Base-by-base conservation (phyloP, 352 stramenopile genomes). In the Phytophthora rubi region DNA sequence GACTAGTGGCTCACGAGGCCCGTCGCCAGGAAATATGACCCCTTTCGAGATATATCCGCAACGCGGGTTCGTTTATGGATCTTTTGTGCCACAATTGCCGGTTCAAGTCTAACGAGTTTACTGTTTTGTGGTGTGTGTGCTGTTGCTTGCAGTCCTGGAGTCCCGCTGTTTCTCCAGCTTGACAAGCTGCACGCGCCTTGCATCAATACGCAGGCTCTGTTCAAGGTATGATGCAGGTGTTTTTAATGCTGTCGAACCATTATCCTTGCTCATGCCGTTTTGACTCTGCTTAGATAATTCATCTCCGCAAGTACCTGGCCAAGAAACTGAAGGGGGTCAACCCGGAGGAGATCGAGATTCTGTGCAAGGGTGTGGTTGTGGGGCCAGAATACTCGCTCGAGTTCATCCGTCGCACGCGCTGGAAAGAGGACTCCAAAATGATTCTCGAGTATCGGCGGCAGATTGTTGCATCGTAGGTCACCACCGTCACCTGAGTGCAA, bases 311-410 rank as follows among this genome's bases (percentile, higher is more conserved):
- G 61, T 92, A 83, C 58, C 49, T 92, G 6, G 77, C 81, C 10
- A 79, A 88, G 65, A 82, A 80, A 49, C 51, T 90, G 9, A 59
- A 70, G 16, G 23, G 79, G 5, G 35, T 62, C 6, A 77, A 75
- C 12, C 70, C 76, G 2, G 76, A 90, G 8, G 71, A 89, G 52
- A 82, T 92, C 15, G 80, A 88, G 54, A 82, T 92, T 55, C 37
- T 90, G 35, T 91, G 85, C 70, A 72, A 73, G 28, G 75, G 79
- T 44, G 58, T 32, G 13, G 60, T 75, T 0, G 77, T 92, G 3
- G 82, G 85, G 1, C 65, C 77, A 4, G 85, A 92, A 52, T 82
- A 90, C 48, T 90, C 85, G 42, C 78, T 92, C 33, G 77, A 88
- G 53, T 92, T 92, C 49, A 80, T 92, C n/a, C 70, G 71, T 16